Evolutionary conservation across 345 rosid species (phyloP), one percentile per base, ranked within the genome.

Genomic region (Crucihimalaya himalaica): DNA sequence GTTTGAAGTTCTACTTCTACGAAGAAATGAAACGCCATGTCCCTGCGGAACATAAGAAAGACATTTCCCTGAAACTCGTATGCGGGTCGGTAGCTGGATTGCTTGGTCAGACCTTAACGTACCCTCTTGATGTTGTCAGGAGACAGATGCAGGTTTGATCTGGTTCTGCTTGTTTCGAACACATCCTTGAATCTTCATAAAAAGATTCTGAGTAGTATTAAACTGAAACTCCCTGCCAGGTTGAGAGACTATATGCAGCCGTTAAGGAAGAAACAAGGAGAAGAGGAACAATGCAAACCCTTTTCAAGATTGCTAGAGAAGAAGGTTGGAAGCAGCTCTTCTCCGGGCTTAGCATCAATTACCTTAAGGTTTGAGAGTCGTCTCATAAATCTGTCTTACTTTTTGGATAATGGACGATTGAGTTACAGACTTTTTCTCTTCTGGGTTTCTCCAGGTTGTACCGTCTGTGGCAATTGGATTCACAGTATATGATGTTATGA

Each of bases 251-350:
- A 14, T 71, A 63, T 43, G 78, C 77, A 6, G 80, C 88, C 3
- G 83, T 54, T 46, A 72, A 80, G 55, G 80, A 83, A 51, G 89
- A 87, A 72, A 66, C 87, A 62, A 82, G 78, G 79, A 84, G 96
- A 85, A 77, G 27, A 53, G 79, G 79, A 56, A 93, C 97, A 32
- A 69, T 82, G 83, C 90, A 87, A 66, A 82, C 88, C 29, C 93
- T 94, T 51, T 8, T 82, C 68, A 85, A 72, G 82, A 85, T 94
- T 46, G 77, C 77, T 19, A 81, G 78, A 78, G 87, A 66, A 70
- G 93, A 94, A 84, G 98, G 98, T n/a, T 91, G 97, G 96, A 91
- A 94, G 78, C 97, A 94, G 46, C 81, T 94, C 50, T 94, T 94
- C 87, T 91, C 97, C 2, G 96, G 95, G 74, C 84, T 94, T 39